Evolutionary conservation across 2,329 filamentous ascomycete species (phyloP).

Genomic region (Colletotrichum gigasporum): DNA sequence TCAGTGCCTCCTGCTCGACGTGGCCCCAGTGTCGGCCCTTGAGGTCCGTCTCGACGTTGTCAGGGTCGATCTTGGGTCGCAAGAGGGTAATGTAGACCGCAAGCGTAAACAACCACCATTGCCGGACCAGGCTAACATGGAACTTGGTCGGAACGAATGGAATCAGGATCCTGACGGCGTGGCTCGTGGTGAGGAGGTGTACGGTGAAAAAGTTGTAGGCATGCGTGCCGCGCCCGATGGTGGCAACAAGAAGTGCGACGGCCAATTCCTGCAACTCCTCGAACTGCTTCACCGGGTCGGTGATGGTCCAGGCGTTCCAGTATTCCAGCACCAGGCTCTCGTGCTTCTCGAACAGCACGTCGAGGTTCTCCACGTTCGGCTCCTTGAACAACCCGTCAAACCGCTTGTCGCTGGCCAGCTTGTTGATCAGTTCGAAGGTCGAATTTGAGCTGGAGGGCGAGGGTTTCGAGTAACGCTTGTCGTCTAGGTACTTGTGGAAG

Average conservation of each 20-base stretch:
- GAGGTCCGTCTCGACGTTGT: slow-evolving; percentile 70
- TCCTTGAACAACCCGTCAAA: slow-evolving; percentile 74
- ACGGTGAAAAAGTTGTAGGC: slow-evolving; percentile 86
- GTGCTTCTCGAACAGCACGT: slow-evolving; percentile 72
- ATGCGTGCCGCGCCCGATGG: slow-evolving; percentile 64
- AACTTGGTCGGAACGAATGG: slow-evolving; percentile 78
- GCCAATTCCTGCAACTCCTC: slow-evolving; percentile 73
- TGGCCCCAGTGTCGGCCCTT: slow-evolving; percentile 79
- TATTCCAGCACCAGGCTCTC: slow-evolving; percentile 81
- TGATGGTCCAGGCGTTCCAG: slow-evolving; percentile 87
- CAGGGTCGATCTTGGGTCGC: slow-evolving; percentile 76
- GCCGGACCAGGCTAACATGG: slow-evolving; percentile 77
- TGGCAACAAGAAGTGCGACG: slow-evolving; percentile 69
- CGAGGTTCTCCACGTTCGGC: slow-evolving; percentile 70
- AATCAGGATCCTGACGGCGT: slow-evolving; percentile 87
- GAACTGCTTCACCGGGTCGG: slow-evolving; percentile 78
- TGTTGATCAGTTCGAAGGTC: slow-evolving; percentile 75
- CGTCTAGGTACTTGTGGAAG: slow-evolving; percentile 75
- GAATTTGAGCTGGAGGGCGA: slow-evolving; percentile 69
- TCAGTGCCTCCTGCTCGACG: slow-evolving; percentile 76
- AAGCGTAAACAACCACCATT: slow-evolving; percentile 90
- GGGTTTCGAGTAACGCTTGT: slow-evolving; percentile 74
- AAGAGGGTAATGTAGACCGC: slow-evolving; percentile 80
- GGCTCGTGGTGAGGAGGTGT: slow-evolving; percentile 84
- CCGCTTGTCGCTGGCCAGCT: slow-evolving; percentile 72